Evolutionary conservation across 2,329 filamentous ascomycete species (phyloP).

Genomic region (Pseudocercospora musae): DNA sequence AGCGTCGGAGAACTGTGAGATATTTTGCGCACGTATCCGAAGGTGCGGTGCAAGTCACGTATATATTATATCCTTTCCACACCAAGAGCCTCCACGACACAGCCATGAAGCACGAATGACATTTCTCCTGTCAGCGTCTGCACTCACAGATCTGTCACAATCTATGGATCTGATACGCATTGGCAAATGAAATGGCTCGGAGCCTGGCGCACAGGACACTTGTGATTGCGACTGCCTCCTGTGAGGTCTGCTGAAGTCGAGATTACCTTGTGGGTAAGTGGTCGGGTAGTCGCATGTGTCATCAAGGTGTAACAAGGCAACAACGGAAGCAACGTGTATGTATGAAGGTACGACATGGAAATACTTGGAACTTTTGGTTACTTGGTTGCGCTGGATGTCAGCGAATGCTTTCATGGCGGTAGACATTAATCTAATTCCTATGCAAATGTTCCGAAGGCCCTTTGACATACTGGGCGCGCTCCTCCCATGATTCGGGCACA

Average conservation of each 20-base stretch:
- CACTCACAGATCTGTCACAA: background rate
- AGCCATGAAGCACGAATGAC: slow-evolving; percentile 7
- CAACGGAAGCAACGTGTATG: background rate
- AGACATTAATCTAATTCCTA: background rate
- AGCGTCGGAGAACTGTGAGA: no score
- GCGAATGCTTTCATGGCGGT: background rate
- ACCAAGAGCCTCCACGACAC: no score
- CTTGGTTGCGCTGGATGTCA: background rate
- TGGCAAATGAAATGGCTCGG: background rate
- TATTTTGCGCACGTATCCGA: no score
- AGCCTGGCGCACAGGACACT: background rate
- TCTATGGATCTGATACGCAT: background rate
- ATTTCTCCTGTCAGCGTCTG: background rate
- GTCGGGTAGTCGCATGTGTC: slow-evolving; percentile 3
- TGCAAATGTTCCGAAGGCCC: no score
- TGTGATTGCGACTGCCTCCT: background rate
- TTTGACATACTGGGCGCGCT: no score
- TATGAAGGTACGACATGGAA: background rate
- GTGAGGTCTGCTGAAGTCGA: background rate
- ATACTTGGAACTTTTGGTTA: background rate
- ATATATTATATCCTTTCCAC: no score
- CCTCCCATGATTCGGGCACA: background rate
- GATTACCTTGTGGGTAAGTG: slow-evolving; percentile 1
- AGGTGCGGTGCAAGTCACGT: no score
- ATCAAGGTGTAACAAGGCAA: background rate